Evolutionary conservation across 1,284 basidiomycete species (phyloP), one percentile per base, ranked within the genome.

Genomic region (Rhodotorula sp.): DNA sequence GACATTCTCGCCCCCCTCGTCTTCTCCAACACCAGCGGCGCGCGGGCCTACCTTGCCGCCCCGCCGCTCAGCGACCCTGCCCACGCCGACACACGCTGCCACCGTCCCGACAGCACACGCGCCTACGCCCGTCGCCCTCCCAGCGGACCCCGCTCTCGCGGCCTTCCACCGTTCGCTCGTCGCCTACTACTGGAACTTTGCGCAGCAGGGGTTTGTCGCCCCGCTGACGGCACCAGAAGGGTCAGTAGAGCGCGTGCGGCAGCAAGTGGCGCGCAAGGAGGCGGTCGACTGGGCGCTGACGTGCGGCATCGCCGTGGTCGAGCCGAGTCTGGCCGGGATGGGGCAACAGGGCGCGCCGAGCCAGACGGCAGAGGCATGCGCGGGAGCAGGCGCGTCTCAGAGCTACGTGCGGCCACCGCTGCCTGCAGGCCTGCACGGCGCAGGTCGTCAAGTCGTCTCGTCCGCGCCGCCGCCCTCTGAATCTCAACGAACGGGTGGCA

Each of bases 171-270:
- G 60, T 7, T 50, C 64, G 7, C 70, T 75, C 66, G 72, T 75
- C 48, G 67, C 65, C 7, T 70, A 75, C 49, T 75, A 74, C 61
- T 74, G 68, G 67, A 48, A 57, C 44, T 75, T 66, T 60, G 74
- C 74, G 7, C 68, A 74, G 54, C 67, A 74, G 53, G 74, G 74
- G 0, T 44, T 48, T 5, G 21, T 54, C n/a, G 74, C 74, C 3
- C 74, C 74, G 2, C 56, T 72, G 3, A 68, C 66, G 7, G 67
- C 66, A 0, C 19, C 17, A 3, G 42, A 48, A 1, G 70, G 60
- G 0, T 59, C 46, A 0, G 59, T 52, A 1, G 70, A 72, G 34
- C 23, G 56, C 7, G 14, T 3, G 19, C 44, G 50, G 44, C 74
- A 75, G 58, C 45, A 49, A 12, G 10, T 14, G 16, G 74, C 74